Base-by-base conservation (phyloP, 2,329 filamentous ascomycete species). In the Curvularia spicifera region DNA sequence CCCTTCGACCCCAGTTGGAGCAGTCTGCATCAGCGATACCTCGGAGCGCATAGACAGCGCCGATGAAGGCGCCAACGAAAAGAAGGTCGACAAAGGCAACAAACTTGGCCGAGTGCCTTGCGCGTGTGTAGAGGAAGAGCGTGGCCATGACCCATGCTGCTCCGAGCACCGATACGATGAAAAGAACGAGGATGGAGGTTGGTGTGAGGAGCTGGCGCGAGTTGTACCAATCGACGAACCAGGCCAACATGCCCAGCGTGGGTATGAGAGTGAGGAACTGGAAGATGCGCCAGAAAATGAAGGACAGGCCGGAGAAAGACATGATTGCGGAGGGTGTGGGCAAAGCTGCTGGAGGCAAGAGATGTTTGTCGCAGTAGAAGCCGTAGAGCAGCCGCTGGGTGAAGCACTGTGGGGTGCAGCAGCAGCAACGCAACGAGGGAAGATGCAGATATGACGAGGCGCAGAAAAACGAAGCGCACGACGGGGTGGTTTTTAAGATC, bases 11-110 rank as follows among this genome's bases (percentile, higher is more conserved):
- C 75, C 91, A 84, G 74, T 81, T 77, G 18, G 85, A 79, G 83
- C 94, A 98, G 80, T 92, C 83, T 55, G 86, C 85, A 57, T 81
- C 72, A 15, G 84, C 76, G 65, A 88, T 85, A 56, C 80, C 80
- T 57, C 86, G 82, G 45, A 88, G 79, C 54, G 82, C 78, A 66
- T 86, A 86, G 58, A 87, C 85, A 24, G 78, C 82, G 4, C 84
- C 86, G 57, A 88, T 87, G 74, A 88, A 83, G n/a, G 84, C 84
- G 62, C 86, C 86, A 57, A 88, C 79, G 77, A 88, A 87, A 72
- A 80, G 80, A 24, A 88, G 79, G 69, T 88, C 86, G 64, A 89
- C 75, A 64, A 87, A 83, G 18, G 84, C 82, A 67, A 88, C 85
- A 75, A 88, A 88, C 56, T 77, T 66, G 54, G 79, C 85, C 7